Evolutionary conservation across 225 moss, liverwort and hornwort genomes (phyloP).

Genomic region (Straminergon stramineum): DNA sequence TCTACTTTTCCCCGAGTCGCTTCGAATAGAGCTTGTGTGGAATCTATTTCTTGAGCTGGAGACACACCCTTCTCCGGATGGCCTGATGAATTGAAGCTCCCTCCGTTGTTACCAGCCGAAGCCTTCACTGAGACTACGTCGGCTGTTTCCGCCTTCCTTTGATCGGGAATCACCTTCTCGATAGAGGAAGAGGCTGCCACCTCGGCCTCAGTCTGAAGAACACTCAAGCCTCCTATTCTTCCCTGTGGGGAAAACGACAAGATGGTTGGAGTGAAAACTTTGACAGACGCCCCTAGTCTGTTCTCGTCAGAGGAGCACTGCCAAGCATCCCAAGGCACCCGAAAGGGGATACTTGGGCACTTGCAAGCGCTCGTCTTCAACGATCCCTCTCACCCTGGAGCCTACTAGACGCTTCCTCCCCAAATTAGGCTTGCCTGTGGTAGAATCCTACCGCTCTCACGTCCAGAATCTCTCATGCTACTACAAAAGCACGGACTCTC

Average conservation of each 20-base stretch:
- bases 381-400: neutral
- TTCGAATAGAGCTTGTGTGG: slow-evolving; percentile 23
- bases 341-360: neutral
- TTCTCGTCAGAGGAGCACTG: neutral
- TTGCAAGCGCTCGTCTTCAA: neutral
- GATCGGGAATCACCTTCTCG: slow-evolving; percentile 25
- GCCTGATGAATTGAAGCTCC: slow-evolving; percentile 2
- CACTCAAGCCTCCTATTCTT: slow-evolving; percentile 49
- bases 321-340: neutral
- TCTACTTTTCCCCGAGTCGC: slow-evolving; percentile 52
- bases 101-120: slow-evolving; percentile 4
- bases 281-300: neutral
- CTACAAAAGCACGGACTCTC: neutral
- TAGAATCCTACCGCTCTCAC: neutral
- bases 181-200: slow-evolving; percentile 30
- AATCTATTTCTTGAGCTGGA: slow-evolving; percentile 13
- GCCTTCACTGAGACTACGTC: neutral
- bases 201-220: slow-evolving; percentile 47
- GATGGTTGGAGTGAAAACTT: slow-evolving; percentile 3
- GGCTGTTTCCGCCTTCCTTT: slow-evolving; percentile 9
- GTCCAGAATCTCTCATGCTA: neutral
- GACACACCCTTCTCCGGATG: slow-evolving; percentile 17
- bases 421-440: neutral
- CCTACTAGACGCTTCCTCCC: neutral
- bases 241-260: slow-evolving; percentile 32